Percentiles rank a stretch among this genome's conserved stretches.
phyloP scores from a whole-genome alignment of 1,284 basidiomycete species.

The Amylostereum areolatum region DNA sequence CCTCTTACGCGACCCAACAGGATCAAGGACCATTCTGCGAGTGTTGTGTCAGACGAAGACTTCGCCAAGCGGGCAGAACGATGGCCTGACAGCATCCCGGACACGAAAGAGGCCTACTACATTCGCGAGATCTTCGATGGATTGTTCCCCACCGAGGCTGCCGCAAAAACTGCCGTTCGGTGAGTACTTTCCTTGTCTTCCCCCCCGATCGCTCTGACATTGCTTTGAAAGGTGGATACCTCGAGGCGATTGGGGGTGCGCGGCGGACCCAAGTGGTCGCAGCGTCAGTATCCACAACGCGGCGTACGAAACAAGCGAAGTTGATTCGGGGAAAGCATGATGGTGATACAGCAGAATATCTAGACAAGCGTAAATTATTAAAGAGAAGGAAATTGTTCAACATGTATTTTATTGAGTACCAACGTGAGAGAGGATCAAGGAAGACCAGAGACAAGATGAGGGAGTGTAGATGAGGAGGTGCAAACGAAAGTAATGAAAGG shows the following conservation, averaged over 20 bases:
- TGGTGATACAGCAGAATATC: constrained; percentile 27
- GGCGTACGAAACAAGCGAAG: constrained; percentile 53
- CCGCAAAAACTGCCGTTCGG: constrained; percentile 90
- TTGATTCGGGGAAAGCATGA: constrained; percentile 15
- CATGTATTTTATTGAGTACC: no score
- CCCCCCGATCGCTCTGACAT: constrained; percentile 5
- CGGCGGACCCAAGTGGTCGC: constrained; percentile 90
- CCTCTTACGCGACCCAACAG: constrained; percentile 30
- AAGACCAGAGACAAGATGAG: constrained; percentile 4
- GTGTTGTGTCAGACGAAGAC: constrained; percentile 74
- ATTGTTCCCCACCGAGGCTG: constrained; percentile 82
- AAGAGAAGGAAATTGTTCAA: not conserved
- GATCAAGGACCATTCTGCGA: constrained; percentile 86
- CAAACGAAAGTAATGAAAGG: constrained; percentile 2
- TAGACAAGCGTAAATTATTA: constrained; percentile 23
- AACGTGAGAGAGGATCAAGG: not conserved
- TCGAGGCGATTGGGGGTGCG: constrained; percentile 94
- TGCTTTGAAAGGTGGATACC: constrained; percentile 73
- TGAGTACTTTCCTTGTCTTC: constrained; percentile 31
- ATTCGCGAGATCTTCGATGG: constrained; percentile 93
- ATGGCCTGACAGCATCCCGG: constrained; percentile 82
- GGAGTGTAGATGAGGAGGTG: constrained; percentile 4
- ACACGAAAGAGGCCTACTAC: constrained; percentile 97
- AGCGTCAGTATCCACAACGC: constrained; percentile 95
- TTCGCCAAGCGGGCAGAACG: constrained; percentile 73